Conservation (phyloP, 2,329 filamentous ascomycete genomes). For the Mycosphaerella sp. region DNA sequence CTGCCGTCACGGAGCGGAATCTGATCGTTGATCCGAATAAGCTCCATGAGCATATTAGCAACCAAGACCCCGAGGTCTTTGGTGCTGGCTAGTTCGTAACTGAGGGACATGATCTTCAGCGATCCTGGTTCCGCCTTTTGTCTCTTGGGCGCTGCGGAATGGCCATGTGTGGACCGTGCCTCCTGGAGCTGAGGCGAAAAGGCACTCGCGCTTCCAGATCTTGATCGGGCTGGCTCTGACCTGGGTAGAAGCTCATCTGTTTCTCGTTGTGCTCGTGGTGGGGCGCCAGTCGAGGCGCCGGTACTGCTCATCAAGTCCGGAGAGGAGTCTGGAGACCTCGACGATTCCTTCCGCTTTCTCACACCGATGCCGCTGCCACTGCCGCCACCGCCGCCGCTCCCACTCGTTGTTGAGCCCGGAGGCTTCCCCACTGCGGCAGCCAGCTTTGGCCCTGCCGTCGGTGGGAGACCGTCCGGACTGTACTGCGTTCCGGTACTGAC, state of each 20-base stretch:
- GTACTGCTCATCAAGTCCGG: slow-evolving; percentile 18
- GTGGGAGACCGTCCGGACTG: slow-evolving; percentile 44
- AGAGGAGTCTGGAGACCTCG: slow-evolving; percentile 17
- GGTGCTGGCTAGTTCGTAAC: slow-evolving; percentile 74
- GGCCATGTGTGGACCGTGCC: slow-evolving; percentile 29
- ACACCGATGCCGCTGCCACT: slow-evolving; percentile 7
- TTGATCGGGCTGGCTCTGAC: slow-evolving; percentile 10
- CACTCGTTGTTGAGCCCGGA: slow-evolving; percentile 10
- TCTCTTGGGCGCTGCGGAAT: slow-evolving; percentile 40
- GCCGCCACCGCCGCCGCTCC: neutral
- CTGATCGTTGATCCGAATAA: slow-evolving; percentile 87
- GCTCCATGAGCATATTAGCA: slow-evolving; percentile 88
- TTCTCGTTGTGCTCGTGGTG: slow-evolving; percentile 14
- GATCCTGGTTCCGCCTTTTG: slow-evolving; percentile 40
- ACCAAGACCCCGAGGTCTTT: slow-evolving; percentile 88
- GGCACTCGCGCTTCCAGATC: slow-evolving; percentile 7
- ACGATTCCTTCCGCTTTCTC: slow-evolving; percentile 27
- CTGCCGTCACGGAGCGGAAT: slow-evolving; percentile 78
- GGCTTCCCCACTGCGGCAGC: slow-evolving; percentile 19
- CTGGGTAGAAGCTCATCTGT: slow-evolving; percentile 10
- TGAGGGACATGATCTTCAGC: slow-evolving; percentile 57
- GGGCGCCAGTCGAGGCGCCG: slow-evolving; percentile 19
- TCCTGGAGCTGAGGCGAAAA: slow-evolving; percentile 22
- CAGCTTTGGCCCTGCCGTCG: slow-evolving; percentile 34
- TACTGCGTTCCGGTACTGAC: slow-evolving; percentile 51